These are phyloP conservation scores for Ziziphus jujuba DNA, from an alignment of 306 rosid species.

Conservation along the genomic window DNA sequence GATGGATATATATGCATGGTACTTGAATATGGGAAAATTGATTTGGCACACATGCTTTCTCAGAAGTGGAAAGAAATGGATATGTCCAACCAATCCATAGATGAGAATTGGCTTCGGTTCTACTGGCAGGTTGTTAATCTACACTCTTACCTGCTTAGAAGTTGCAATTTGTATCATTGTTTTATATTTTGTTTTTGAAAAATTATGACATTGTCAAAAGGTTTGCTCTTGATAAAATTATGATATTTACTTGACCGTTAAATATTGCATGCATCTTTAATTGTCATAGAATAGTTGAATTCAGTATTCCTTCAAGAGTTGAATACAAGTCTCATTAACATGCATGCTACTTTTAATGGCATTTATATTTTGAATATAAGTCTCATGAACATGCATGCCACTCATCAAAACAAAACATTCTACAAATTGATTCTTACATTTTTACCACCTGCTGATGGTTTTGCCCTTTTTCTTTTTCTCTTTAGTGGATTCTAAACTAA, in stretches of 20 bases:
- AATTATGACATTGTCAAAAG: neutral
- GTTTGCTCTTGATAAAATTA: neutral
- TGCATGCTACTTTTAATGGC: neutral
- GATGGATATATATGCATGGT: conserved; percentile 96
- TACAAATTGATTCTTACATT: too few species aligned
- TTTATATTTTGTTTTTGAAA: conserved; percentile 10
- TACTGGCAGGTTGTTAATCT: conserved; percentile 84
- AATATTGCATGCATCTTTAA: neutral
- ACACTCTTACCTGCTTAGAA: conserved; percentile 5
- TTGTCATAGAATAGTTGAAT: neutral
- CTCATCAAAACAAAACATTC: too few species aligned
- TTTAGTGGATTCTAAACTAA: too few species aligned
- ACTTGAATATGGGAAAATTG: conserved; percentile 96
- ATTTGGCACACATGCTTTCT: conserved; percentile 98
- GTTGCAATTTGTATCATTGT: neutral
- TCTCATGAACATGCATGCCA: too few species aligned
- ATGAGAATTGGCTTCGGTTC: conserved; percentile 95
- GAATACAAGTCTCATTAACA: neutral
- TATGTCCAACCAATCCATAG: conserved; percentile 53
- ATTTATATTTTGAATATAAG: neutral
- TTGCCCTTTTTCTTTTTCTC: too few species aligned
- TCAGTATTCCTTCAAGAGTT: conserved; percentile 1
- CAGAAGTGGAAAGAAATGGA: conserved; percentile 93
- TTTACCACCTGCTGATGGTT: too few species aligned
- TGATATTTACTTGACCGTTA: too few species aligned